Evolutionary conservation across 2,329 filamentous ascomycete species (phyloP), one percentile per base, ranked within the genome.

Genomic region (Beauveria bassiana): DNA sequence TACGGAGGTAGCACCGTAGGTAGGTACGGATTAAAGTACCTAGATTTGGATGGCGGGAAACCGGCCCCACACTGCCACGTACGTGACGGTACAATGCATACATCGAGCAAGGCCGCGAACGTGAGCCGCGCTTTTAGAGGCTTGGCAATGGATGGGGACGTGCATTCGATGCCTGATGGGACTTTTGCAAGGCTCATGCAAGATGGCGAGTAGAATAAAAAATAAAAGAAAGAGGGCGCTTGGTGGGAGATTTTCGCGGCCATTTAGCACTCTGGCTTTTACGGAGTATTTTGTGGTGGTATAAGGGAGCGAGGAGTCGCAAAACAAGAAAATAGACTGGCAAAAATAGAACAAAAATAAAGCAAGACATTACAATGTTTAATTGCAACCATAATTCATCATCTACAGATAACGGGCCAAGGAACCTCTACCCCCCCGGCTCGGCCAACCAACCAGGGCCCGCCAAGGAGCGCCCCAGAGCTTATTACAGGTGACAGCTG

Each of bases 1-100:
- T 43, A 43, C 8, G 40, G n/a, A 43, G 7, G 40, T n/a, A 43
- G 31, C 31, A 34, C 31, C 10, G 31, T 34, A 34, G 20, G 6
- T 45, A 22, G 22, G 22, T 22, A 22, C 22, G 22, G 22, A 22
- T 22, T 22, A 34, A 34, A 34, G 24, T n/a, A 22, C 22, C 22
- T 22, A 52, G 34, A 56, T 28, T 16, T 38, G 34, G 34, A 38
- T 16, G 34, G 22, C n/a, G 24, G 16, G 51, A 54, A 38, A 16
- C 43, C 43, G 55, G 55, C 43, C 28, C 55, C 55, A 49, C 55
- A 9, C 18, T 40, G 55, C 55, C 55, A 49, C 55, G 55, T 50
- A 59, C n/a, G 14, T 34, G 31, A 34, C 4, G 31, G 31, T 34
- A 34, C 31, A 34, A 34, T 34, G 4, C 31, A 34, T 34, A 12